Base-by-base conservation (phyloP, 2,329 filamentous ascomycete genomes). In the Sphaerulina vaccinii region DNA sequence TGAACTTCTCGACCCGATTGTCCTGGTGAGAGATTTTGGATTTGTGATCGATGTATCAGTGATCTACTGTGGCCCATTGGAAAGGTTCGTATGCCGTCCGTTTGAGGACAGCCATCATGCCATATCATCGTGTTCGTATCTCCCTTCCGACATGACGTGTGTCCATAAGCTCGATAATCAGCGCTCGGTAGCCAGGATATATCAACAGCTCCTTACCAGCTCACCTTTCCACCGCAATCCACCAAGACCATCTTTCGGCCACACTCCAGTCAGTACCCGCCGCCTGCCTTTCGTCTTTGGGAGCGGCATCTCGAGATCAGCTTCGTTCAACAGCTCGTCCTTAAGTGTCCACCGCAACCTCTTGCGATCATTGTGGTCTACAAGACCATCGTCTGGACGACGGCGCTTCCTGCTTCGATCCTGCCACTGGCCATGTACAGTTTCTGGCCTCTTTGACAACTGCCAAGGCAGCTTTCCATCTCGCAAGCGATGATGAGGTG, bases 261-360 rank as follows among this genome's bases (percentile, higher is more conserved):
- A 51, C 11, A 46, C 18, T 6, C 41, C 49, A 35, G 35, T 36
- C 41, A 51, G 23, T 21, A 33, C 22, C n/a, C 49, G 42, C 16
- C 22, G 49, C 22, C 49, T 24, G 2, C 41, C 35, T 22, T 29
- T 45, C 8, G 23, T 19, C 18, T n/a, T n/a, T 21, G 32, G 9
- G 22, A 21, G 21, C 22, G 13, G 43, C 18, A 33, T 8, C 8
- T n/a, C 23, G 6, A 18, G 37, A 13, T 27, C 32, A 15, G 19
- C 27, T 32, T 39, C 23, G 15, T 49, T 24, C 15, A 21, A 16
- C 15, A 15, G 11, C 23, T 49, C 24, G 16, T 33, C 37, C 22
- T 36, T 49, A n/a, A 24, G 8, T 29, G 23, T 24, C 7, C 45
- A 39, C 13, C 45, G 16, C 35, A 21, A 9, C 13, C 45, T 35